Percentiles rank a stretch among this genome's conserved stretches.
These are phyloP conservation scores for Solanum hybrid DNA, from an alignment of 305 asterid genomes.

Conservation along the genomic window DNA sequence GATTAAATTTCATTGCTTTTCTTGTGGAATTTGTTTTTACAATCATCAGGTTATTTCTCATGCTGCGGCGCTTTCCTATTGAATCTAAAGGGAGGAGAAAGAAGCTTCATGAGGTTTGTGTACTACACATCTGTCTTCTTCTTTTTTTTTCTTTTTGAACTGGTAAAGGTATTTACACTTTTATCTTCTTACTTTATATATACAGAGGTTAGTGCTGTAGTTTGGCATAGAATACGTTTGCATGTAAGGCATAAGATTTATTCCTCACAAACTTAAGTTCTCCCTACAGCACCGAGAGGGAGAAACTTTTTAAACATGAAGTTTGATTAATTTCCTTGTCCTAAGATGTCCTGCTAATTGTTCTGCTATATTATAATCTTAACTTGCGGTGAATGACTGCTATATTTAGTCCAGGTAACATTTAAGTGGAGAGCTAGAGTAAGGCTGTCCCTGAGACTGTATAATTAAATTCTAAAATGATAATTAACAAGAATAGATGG, in stretches of 20 bases:
- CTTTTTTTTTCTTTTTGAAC: not conserved
- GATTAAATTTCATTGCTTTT: not conserved
- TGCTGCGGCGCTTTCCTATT: constrained; percentile 87
- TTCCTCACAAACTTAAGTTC: not conserved
- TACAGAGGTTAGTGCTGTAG: not conserved
- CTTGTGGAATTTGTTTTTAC: constrained; percentile 5
- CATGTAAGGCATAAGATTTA: not conserved
- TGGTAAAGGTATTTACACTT: not conserved
- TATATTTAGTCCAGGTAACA: not conserved
- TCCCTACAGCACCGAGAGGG: not conserved
- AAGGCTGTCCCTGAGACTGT: not conserved
- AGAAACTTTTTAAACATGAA: not conserved
- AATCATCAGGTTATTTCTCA: constrained; percentile 68
- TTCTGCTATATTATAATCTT: not conserved
- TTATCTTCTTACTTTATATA: not conserved
- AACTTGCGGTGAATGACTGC: not conserved
- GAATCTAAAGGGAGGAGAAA: constrained; percentile 96
- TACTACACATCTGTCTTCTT: not conserved
- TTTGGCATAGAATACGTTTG: not conserved
- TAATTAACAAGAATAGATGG: not conserved
- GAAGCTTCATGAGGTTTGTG: constrained; percentile 81
- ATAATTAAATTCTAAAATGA: not conserved
- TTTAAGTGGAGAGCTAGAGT: not conserved
- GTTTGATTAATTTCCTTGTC: not conserved
- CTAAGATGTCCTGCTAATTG: not conserved